A percentile compares a stretch with the other conserved stretches of the same genome.
These are phyloP conservation scores for Colletotrichum siamense DNA, from an alignment of 2,329 filamentous ascomycete genomes.

Conservation along the genomic window DNA sequence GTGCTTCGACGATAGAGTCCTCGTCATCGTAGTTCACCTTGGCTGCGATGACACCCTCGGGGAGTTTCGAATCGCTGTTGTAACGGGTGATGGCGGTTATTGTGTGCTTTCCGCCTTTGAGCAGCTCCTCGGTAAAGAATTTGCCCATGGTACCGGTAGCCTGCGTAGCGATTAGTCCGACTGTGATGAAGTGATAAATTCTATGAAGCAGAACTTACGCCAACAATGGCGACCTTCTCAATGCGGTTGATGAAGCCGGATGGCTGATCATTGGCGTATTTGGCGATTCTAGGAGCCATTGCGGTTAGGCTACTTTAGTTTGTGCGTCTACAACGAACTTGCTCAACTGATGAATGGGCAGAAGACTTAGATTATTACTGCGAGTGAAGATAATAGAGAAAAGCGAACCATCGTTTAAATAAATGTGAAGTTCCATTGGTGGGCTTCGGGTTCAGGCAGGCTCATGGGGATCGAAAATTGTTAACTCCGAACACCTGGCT, in stretches of 20 bases:
- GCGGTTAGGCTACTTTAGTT: background rate
- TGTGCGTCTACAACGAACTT: background rate
- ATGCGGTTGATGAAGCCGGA: constrained; percentile 44
- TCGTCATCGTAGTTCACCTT: constrained; percentile 50
- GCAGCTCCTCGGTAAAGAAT: constrained; percentile 45
- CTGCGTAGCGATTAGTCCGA: constrained; percentile 26
- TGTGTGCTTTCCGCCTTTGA: constrained; percentile 54
- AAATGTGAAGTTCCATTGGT: background rate
- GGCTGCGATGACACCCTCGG: constrained; percentile 45
- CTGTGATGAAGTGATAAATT: background rate
- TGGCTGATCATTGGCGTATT: constrained; percentile 40
- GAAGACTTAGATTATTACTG: background rate
- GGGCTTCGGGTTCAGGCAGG: background rate
- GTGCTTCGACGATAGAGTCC: constrained; percentile 48
- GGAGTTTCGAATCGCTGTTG: constrained; percentile 45
- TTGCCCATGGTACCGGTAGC: constrained; percentile 47
- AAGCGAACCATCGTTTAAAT: background rate
- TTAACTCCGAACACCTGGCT: background rate
- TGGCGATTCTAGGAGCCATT: background rate
- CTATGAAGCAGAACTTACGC: constrained; percentile 38
- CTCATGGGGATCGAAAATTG: background rate
- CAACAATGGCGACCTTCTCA: constrained; percentile 51
- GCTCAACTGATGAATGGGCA: background rate
- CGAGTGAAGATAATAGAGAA: background rate
- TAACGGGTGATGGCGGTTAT: constrained; percentile 58